Base-by-base conservation (phyloP, 2,329 filamentous ascomycete species). In the Diaporthe helianthi region DNA sequence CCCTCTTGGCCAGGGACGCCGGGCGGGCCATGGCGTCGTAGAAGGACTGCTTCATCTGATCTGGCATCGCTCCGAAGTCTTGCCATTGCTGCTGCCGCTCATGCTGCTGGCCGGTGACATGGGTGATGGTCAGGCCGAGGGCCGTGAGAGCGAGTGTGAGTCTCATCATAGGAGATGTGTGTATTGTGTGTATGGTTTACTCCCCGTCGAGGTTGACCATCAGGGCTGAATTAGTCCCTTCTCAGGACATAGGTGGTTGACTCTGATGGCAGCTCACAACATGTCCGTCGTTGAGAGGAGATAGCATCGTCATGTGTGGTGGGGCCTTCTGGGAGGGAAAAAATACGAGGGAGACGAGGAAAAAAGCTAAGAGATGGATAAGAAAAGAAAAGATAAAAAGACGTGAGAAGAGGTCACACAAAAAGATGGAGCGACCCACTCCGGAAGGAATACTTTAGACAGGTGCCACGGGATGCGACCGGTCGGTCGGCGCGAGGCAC, bases 1-100 rank as follows among this genome's bases (percentile, higher is more conserved):
- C 68, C 44, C 70, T 49, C 55, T 64, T 72, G 8, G 58, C 68
- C 7, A 71, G 46, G 13, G 60, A 17, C 2, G 70, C 65, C 44
- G 49, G 24, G 26, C 9, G 26, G 4, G 70, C 60, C 22, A 51
- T 47, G 9, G 52, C 51, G 15, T 58, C 24, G 36, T 60, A 55
- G 33, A 60, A 72, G 24, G 29, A 33, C 19, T 52, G 65, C 60
- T 49, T 66, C 51, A 64, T 22, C n/a, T 49, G 46, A 19, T 64
- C 67, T 9, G 65, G 55, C 55, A 67, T 41, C n/a, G 49, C 44
- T 15, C 47, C 70, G 17, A 67, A 52, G 5, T 41, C 58, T 12
- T 51, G 63, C 24, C 60, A 58, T 33, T 67, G 53, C 10, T 58
- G 22, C 51, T 38, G 36, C 17, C 46, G 63, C 15, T 51, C 41